Base-by-base conservation (phyloP, 176 grass and related monocot species). In the Raddia guianensis region DNA sequence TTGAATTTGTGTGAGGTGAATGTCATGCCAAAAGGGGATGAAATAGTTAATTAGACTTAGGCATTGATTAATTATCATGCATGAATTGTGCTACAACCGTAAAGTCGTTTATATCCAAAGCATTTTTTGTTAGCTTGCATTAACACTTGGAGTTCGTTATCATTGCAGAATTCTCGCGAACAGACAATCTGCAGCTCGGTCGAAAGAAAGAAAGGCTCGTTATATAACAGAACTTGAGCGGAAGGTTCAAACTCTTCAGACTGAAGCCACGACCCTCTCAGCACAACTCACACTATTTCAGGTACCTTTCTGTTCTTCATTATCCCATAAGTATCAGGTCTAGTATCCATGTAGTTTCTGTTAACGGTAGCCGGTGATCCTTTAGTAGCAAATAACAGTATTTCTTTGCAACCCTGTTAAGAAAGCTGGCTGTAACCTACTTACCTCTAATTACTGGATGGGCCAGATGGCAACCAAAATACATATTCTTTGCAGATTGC, bases 171-270 rank as follows among this genome's bases (percentile, higher is more conserved):
- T 99, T 86, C 74, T 99, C 53, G 93, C 97, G 42, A 99, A 99
- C 74, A 90, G 97, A 43, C 97, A 96, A 80, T 99, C 97, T 21
- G 97, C 97, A 19, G 88, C 97, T 90, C 87, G 97, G 54, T 99
- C 97, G 50, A 99, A 99, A 93, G 93, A 99, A 87, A 88, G 93
- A 83, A 99, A 99, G 80, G 97, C 97, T 73, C 97, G 93, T 49
- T 99, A 99, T 84, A 99, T 99, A 80, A 81, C 70, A 58, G 97
- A 99, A 93, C 89, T 99, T 68, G 97, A 99, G 76, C 85, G 90
- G 69, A 95, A 99, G 76, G 97, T 99, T 52, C 97, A 99, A 86
- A 99, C 82, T 57, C 97, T 99, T 84, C 97, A 99, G 88, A 99
- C 97, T 86, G 93, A 99, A 99, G 97, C 97, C 53, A 99, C 97